phyloP scores from a whole-genome alignment of 2,329 filamentous ascomycete genomes.

The Cordyceps militaris region DNA sequence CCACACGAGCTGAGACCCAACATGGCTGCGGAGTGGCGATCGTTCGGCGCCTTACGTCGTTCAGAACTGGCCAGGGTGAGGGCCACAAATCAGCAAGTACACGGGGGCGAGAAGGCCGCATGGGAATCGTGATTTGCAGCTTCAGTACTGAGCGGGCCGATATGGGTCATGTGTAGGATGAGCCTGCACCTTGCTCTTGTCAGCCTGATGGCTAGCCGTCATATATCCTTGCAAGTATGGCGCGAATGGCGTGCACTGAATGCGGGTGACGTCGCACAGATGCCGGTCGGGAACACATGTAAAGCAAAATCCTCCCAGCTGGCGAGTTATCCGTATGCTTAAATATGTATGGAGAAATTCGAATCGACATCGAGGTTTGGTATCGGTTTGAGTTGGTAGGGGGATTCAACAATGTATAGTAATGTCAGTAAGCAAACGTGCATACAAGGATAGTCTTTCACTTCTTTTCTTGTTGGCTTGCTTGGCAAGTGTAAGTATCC shows the following conservation, averaged over 20 bases:
- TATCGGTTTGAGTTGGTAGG: too few relatives aligned
- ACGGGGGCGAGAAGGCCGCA: neutral
- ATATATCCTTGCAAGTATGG: constrained; percentile 3
- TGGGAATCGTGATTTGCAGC: neutral
- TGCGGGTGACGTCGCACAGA: constrained; percentile 1
- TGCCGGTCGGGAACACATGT: neutral
- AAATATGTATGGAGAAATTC: too few relatives aligned
- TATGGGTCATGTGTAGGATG: neutral
- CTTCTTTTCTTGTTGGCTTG: too few relatives aligned
- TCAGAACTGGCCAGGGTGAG: neutral
- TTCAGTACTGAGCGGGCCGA: neutral
- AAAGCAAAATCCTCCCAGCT: too few relatives aligned
- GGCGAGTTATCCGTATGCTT: too few relatives aligned
- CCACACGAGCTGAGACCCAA: neutral
- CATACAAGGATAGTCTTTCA: too few relatives aligned
- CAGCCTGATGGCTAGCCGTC: neutral
- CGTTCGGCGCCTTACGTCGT: neutral
- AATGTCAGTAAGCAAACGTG: too few relatives aligned
- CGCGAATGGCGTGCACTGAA: neutral
- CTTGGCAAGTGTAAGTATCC: too few relatives aligned
- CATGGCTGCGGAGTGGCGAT: neutral
- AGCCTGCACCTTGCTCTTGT: neutral
- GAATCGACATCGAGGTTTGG: too few relatives aligned
- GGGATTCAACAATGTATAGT: too few relatives aligned
- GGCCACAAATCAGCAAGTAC: neutral